Evolutionary conservation across 768 basidiomycete genomes (phyloP), one percentile per base, ranked within the genome.

Genomic region (Fistulinella prunicolor): DNA sequence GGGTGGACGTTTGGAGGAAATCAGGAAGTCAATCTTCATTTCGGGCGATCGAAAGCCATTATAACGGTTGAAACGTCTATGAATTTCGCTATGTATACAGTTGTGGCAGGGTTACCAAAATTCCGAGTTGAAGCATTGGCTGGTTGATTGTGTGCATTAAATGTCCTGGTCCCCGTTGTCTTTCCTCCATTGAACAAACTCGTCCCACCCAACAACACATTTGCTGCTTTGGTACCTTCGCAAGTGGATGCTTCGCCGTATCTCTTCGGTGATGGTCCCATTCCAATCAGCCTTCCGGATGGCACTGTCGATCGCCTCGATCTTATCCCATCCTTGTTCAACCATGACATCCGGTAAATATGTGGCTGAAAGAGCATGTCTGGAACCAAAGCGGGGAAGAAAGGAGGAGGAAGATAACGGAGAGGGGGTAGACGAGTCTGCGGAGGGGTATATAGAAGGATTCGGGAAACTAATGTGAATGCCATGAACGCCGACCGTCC

Each of bases 221-320:
- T 75, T 77, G 51, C 77, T 80, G 65, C 86, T 89, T 70, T 92
- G 91, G 66, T 93, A 95, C 62, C 91, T 71, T 49, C 86, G 79
- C 57, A 95, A 75, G 63, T 76, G 84, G 57, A 93, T 68, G 61
- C 81, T 83, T 56, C 87, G 75, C 40, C 91, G 76, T 42, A 92
- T 67, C 57, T 88, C 88, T 64, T 95, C 93, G 1, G 84, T 88
- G 59, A 94, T 88, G 42, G 68, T 67, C 1, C 89, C 91, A 47
- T 66, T 79, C 86, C 87, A 98, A 3, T 94, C 96, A 4, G 94
- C 90, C 70, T 99, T 99, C 53, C 82, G 80, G 54, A 98, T 92
- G 23, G 94, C 92, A 58, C 85, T 92, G 57, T 94, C 85, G 32
- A 99, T 71, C 7, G 95, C 86, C 66, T 96, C 89, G 49, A 86